Percentiles rank a stretch among this genome's conserved stretches.
Conservation (phyloP, 768 basidiomycete species). For the Gymnopilus junonius region DNA sequence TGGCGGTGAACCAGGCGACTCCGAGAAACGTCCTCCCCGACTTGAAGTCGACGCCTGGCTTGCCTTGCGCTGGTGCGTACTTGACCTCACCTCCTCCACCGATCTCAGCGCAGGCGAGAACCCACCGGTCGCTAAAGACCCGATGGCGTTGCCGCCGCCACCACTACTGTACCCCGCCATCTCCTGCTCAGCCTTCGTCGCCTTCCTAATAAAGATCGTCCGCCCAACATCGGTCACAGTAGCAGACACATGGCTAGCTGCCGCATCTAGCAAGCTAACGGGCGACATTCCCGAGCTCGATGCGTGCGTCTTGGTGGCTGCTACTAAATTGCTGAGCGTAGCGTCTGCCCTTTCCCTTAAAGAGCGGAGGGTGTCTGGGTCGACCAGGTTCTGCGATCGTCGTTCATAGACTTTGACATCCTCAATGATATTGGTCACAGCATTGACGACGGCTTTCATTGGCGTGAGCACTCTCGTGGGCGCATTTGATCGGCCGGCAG, state of each 20-base stretch:
- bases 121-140: conserved; percentile 25
- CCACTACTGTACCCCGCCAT: conserved; percentile 48
- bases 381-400: conserved; percentile 63
- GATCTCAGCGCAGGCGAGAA: conserved; percentile 44
- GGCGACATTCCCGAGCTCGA: conserved; percentile 91
- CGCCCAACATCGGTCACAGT: conserved; percentile 89
- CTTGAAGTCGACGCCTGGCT: conserved; percentile 42
- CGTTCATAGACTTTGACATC: conserved; percentile 84
- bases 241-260: conserved; percentile 89
- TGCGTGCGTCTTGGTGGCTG: conserved; percentile 90
- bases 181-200: conserved; percentile 74
- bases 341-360: conserved; percentile 81
- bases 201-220: conserved; percentile 78
- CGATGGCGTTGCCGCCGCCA: conserved; percentile 28
- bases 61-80: conserved; percentile 50
- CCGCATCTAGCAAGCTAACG: conserved; percentile 93
- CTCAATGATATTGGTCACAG: conserved; percentile 85
- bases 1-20: conserved; percentile 34
- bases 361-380: conserved; percentile 62
- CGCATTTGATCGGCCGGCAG: conserved; percentile 84
- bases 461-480: conserved; percentile 90
- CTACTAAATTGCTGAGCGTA: conserved; percentile 88
- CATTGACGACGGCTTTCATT: conserved; percentile 92
- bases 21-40: conserved; percentile 31
- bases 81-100: conserved; percentile 50